These are phyloP conservation scores for Chimonanthus salicifolius DNA, from an alignment of 164 flowering plant genomes.

Conservation along the genomic window DNA sequence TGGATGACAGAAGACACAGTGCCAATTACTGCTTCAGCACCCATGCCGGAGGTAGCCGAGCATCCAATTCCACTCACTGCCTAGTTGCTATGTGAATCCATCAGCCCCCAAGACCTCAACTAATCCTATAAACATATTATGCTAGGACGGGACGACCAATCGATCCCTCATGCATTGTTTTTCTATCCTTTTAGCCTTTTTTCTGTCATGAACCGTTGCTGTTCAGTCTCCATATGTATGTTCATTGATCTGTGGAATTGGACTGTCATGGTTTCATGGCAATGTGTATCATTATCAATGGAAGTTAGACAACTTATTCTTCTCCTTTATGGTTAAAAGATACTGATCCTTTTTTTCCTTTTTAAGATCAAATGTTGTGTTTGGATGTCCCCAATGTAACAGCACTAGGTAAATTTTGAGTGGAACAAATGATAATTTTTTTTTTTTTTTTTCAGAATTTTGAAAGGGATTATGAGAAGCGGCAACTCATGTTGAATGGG, in stretches of 20 bases:
- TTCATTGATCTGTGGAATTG: background rate
- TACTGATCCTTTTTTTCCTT: background rate
- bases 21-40: background rate
- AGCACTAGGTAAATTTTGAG: too few relatives aligned
- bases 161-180: background rate
- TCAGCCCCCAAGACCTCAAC: conserved; percentile 22
- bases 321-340: background rate
- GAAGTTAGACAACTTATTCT: background rate
- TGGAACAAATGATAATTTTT: too few relatives aligned
- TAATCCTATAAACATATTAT: conserved; percentile 17
- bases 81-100: conserved; percentile 22
- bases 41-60: conserved; percentile 24
- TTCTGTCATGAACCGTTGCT: background rate
- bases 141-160: conserved; percentile 13
- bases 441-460: too few relatives aligned
- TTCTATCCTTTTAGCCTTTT: background rate
- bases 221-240: background rate
- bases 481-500: too few relatives aligned
- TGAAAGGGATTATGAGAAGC: too few relatives aligned
- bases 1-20: conserved; percentile 18
- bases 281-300: background rate
- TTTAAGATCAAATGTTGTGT: too few relatives aligned
- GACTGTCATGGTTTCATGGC: background rate
- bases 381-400: too few relatives aligned
- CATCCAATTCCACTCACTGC: conserved; percentile 13